Base-by-base conservation (phyloP, 2,329 filamentous ascomycete genomes). In the Cladophialophora carrionii region DNA sequence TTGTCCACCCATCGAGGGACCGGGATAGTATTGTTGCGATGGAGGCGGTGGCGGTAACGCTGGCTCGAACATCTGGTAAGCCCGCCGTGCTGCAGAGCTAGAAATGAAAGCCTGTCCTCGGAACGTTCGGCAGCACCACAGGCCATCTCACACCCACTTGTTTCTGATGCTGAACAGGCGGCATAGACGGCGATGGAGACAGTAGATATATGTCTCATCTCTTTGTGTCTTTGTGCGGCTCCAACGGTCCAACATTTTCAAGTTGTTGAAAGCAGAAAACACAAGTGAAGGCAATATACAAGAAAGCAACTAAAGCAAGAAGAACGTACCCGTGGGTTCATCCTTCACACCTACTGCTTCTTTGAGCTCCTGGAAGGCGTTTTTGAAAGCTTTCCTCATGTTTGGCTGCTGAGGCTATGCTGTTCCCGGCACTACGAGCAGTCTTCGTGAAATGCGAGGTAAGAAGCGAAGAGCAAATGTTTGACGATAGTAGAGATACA, bases 331-430 rank as follows among this genome's bases (percentile, higher is more conserved):
- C 54, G 55, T 62, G 56, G 49, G 9, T 5, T 63, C 61, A 61
- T 66, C 64, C 32, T 62, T 64, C 32, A 53, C 57, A 8, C 57
- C 58, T 17, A 67, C 65, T 9, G 41, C 26, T 24, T 67, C 65
- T 32, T 59, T 32, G 22, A 67, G 12, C 9, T 59, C 65, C 26
- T 67, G 48, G 6, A 67, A 62, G 8, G 62, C 65, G n/a, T 64
- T 64, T 51, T 53, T 67, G 48, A 67, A 62, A 22, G 62, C 65
- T 46, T 67, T 64, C 26, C 65, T 63, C 65, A 67, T 67, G 29
- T 51, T 49, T 8, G 37, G 6, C 37, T 43, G 17, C 6, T n/a
- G 37, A 8, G 1, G 37, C 37, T 43, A 8, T 43, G 17, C 17
- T 8, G 7, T 43, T 6, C 37, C 17, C 14, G 14, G 4, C 6